Evolutionary conservation across 129 eudicot genomes (phyloP), one percentile per base, ranked within the genome.

Genomic region (Pulicaria dysenterica): DNA sequence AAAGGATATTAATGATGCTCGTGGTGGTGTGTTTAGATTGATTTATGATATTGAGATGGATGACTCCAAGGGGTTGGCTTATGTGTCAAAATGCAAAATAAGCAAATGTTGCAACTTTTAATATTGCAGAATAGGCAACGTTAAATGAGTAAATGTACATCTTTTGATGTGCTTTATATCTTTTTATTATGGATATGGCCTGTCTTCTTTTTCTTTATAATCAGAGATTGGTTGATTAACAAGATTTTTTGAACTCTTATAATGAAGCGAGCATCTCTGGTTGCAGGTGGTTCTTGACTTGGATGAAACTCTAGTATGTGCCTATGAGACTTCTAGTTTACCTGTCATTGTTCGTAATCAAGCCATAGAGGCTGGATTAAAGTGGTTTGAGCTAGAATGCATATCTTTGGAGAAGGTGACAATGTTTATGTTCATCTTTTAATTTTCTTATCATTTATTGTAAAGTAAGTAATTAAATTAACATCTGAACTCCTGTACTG

Each of bases 301-400:
- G 88, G 99, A 95, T 76, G 99, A 95, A 77, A 95, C 99, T 70
- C 60, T 95, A 61, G 94, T 95, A 0, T 95, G 99, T 74, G 96
- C 99, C 5, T 95, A 95, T 73, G 99, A 95, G 76, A 88, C 97
- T 45, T 88, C 94, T 14, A 95, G 91, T 79, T 83, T 95, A 69
- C 99, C 99, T 71, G 83, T 91, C 58, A 68, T 83, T 61, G 77
- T 95, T 77, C 91, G 87, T 64, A 78, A 76, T 82, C 96, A 90
- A 81, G 99, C 99, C 59, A 88, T 85, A 46, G 97, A 95, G 68
- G 97, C 96, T 72, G 97, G 97, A 54, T 72, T 95, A 60, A 86
- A 95, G 39, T 95, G 99, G 97, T 95, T 95, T 80, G 99, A 95
- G 79, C 75, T 95, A 51, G 99, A 95, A 80, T 95, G 99, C 58